phyloP scores from a whole-genome alignment of 768 basidiomycete species.

The Tricholoma hemisulphureum region DNA sequence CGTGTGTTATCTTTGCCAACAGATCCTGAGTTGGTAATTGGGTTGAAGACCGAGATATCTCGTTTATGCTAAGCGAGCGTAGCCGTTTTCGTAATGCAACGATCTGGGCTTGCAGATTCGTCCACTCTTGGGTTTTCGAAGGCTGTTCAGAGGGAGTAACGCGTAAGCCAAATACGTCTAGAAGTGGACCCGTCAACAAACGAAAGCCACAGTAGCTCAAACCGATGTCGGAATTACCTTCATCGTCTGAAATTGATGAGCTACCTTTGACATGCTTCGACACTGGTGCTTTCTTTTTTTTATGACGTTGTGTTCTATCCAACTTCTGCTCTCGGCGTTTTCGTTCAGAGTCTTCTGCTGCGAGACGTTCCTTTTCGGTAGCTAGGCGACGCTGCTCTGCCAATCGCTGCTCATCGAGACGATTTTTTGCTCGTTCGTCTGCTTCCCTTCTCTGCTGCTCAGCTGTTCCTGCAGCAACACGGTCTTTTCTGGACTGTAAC shows the following conservation, averaged over 20 bases:
- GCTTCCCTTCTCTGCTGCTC: conserved; percentile 25
- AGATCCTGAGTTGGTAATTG: conserved; percentile 53
- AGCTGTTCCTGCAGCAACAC: conserved; percentile 19
- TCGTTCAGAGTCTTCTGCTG: not conserved
- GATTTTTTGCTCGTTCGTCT: conserved; percentile 12
- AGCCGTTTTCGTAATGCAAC: conserved; percentile 57
- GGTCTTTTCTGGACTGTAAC: conserved; percentile 26
- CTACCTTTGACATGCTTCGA: conserved; percentile 1
- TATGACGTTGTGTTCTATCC: not conserved
- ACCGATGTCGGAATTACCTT: conserved; percentile 2
- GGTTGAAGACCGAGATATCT: conserved; percentile 42
- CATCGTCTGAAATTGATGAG: not conserved
- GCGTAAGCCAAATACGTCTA: conserved; percentile 60
- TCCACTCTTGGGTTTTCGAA: conserved; percentile 38
- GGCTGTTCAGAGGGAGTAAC: conserved; percentile 31
- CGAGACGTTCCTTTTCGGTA: conserved; percentile 17
- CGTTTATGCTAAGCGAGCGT: conserved; percentile 58
- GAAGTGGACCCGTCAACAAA: conserved; percentile 2
- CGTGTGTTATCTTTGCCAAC: conserved; percentile 43
- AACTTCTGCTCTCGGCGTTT: conserved; percentile 21
- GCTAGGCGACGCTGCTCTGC: conserved; percentile 14
- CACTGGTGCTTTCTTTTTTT: not conserved
- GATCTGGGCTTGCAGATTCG: conserved; percentile 49
- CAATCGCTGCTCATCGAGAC: conserved; percentile 15
- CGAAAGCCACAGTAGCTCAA: not conserved